Base-by-base conservation (phyloP, 2,329 filamentous ascomycete genomes). In the Cytospora chrysosperma region DNA sequence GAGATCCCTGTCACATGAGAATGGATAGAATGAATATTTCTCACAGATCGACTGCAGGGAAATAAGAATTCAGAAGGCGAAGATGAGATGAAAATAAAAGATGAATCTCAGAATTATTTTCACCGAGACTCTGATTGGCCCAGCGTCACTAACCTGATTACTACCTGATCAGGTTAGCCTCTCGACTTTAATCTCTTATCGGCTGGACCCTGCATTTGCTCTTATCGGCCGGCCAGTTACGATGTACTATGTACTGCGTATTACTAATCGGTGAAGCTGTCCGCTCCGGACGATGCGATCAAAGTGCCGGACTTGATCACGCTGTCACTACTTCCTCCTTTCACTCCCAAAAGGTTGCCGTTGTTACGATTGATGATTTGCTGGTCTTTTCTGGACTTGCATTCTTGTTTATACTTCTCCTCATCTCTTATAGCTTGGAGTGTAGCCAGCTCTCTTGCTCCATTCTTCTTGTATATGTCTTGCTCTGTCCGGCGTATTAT, bases 51-150 rank as follows among this genome's bases (percentile, higher is more conserved):
- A 30, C 13, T 13, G 32, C 8, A n/a, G 9, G 15, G n/a, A 15
- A 34, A n/a, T n/a, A 24, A 21, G 21, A 13, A 13, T 21, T 26
- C 34, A 34, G 37, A 15, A 43, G 47, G 2, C 10, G 17, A 56
- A 49, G 37, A 30, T 59, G 51, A 60, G 56, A 59, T 56, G 56
- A 51, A 43, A 58, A 50, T 21, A 26, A 54, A n/a, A 47, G 1
- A 55, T 55, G 28, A 61, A 61, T 57, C 56, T 61, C 54, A 59
- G 59, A 61, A 66, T 64, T 64, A 63, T 63, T 66, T 66, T 64
- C 54, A 56, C 28, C 0, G 15, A 19, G 47, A 4, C 34, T 40
- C 9, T 64, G 28, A 66, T 66, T 66, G 57, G 64, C 37, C 21
- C 58, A 56, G n/a, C 17, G 28, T n/a, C n/a, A n/a, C n/a, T n/a